These are phyloP conservation scores for Uronychia binucleata DNA, from an alignment of 73 alveolate species.

Conservation along the genomic window DNA sequence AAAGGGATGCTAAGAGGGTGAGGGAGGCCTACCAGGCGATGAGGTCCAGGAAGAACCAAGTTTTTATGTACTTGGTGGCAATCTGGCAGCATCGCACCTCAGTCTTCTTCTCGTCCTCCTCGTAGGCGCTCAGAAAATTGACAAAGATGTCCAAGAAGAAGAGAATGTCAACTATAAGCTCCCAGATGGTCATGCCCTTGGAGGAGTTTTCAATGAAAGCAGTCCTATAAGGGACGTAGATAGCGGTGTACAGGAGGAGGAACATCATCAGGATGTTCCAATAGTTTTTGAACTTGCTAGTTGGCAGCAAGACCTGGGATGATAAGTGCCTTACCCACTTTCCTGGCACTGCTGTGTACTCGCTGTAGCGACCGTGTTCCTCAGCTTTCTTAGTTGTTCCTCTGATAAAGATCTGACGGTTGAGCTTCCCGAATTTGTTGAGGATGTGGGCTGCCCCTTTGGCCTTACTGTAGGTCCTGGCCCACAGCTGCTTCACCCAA, in stretches of 20 bases:
- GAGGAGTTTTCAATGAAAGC: slow-evolving; percentile 53
- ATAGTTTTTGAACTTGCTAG: slow-evolving; percentile 8
- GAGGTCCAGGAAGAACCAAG: slow-evolving; percentile 68
- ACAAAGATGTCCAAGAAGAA: slow-evolving; percentile 49
- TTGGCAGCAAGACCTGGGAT: slow-evolving; percentile 29
- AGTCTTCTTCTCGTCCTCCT: slow-evolving; percentile 28
- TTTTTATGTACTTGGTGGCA: slow-evolving; percentile 34
- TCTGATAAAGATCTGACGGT: slow-evolving; percentile 19
- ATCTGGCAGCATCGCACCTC: slow-evolving; percentile 27
- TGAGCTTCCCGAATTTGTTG: slow-evolving; percentile 29
- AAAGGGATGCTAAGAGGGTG: slow-evolving; percentile 22
- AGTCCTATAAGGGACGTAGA: slow-evolving; percentile 57
- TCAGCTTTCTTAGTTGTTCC: slow-evolving; percentile 32
- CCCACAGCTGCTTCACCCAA: slow-evolving; percentile 40
- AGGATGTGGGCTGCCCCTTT: slow-evolving; percentile 58
- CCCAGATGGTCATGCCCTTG: slow-evolving; percentile 27
- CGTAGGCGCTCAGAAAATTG: slow-evolving; percentile 56
- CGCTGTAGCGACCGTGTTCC: neutral
- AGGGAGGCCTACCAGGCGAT: slow-evolving; percentile 11
- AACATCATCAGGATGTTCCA: slow-evolving; percentile 57
- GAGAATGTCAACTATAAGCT: slow-evolving; percentile 30
- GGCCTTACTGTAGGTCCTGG: slow-evolving; percentile 21
- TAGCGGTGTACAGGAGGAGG: slow-evolving; percentile 67
- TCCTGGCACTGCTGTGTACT: neutral
- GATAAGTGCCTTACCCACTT: neutral